phyloP scores from a whole-genome alignment of 73 alveolate species.

The Paramecium primaurelia region DNA sequence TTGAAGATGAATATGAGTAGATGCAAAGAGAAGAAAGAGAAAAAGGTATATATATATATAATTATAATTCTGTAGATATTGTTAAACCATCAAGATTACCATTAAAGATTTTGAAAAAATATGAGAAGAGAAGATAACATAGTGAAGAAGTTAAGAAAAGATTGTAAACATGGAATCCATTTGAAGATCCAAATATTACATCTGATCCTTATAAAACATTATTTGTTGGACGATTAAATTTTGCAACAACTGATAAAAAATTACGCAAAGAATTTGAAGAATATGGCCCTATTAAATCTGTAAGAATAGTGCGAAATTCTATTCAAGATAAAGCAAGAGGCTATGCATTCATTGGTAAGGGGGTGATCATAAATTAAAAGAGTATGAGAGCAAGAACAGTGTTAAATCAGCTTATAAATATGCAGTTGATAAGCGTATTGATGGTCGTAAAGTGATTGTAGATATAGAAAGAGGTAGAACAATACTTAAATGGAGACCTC shows the following conservation, averaged over 20 bases:
- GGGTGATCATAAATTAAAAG: conserved; percentile 4
- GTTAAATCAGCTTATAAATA: conserved; percentile 76
- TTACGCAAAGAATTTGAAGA: conserved; percentile 84
- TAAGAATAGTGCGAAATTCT: conserved; percentile 74
- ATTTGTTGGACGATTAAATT: conserved; percentile 82
- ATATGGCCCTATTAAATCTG: conserved; percentile 86
- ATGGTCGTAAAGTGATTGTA: conserved; percentile 86
- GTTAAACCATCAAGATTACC: neutral
- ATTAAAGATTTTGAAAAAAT: neutral
- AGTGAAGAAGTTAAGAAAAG: neutral
- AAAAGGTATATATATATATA: neutral
- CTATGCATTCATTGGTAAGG: conserved; percentile 87
- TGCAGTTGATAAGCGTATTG: conserved; percentile 86
- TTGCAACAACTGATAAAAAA: conserved; percentile 79
- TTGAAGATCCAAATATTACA: conserved; percentile 32
- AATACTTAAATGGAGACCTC: conserved; percentile 79
- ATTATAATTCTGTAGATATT: neutral
- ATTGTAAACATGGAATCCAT: conserved; percentile 45
- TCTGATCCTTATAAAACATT: conserved; percentile 88
- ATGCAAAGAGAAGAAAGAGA: conserved; percentile 43
- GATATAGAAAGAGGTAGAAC: conserved; percentile 94
- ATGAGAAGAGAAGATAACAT: neutral
- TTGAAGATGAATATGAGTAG: conserved; percentile 23
- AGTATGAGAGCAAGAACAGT: conserved; percentile 82
- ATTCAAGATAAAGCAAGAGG: conserved; percentile 90